Evolutionary conservation across 495 filamentous ascomycete genomes (phyloP), one percentile per base, ranked within the genome.

Genomic region (Penicillium subrubescens): DNA sequence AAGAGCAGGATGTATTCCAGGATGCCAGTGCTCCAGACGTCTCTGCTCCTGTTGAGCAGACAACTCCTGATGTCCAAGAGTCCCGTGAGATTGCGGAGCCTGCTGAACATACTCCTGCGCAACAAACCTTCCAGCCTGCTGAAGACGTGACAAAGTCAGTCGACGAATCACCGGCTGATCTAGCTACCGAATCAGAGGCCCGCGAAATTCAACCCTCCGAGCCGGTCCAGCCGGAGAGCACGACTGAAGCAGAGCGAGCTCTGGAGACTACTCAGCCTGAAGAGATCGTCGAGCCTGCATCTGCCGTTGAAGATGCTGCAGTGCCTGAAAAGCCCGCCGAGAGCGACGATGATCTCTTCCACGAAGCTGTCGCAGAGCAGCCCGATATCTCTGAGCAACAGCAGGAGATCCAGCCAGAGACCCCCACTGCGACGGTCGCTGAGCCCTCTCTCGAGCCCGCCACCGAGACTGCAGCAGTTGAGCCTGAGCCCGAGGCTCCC

Each of bases 331-430:
- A 66, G 43, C 19, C 56, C 23, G 54, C 48, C 2, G 65, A 75
- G 41, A 60, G 61, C 57, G 70, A 68, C 2, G 67, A 69, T 15
- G 69, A 71, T 48, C 59, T 59, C 15, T 71, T 74, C 58, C 63
- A 74, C 17, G 67, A 75, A 51, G 65, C 71, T 8, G 63, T 74
- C 23, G 65, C 71, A 23, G 61, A 70, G 19, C 71, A 70, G 23
- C 50, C 61, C 31, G 27, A n/a, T 12, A 19, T 29, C 14, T 25
- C 59, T 21, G 60, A 66, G 31, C 25, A 67, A 10, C 17, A 37
- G 23, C 63, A 65, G 19, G 56, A 63, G 1, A 7, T 51, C 12
- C 39, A 41, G n/a, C 3, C 56, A 33, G 62, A 71, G 19, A 43
- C 57, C 61, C 7, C 43, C 17, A n/a, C n/a, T n/a, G n/a, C n/a